Base-by-base conservation (phyloP, 2,329 filamentous ascomycete genomes). In the Fusarium miscanthi region DNA sequence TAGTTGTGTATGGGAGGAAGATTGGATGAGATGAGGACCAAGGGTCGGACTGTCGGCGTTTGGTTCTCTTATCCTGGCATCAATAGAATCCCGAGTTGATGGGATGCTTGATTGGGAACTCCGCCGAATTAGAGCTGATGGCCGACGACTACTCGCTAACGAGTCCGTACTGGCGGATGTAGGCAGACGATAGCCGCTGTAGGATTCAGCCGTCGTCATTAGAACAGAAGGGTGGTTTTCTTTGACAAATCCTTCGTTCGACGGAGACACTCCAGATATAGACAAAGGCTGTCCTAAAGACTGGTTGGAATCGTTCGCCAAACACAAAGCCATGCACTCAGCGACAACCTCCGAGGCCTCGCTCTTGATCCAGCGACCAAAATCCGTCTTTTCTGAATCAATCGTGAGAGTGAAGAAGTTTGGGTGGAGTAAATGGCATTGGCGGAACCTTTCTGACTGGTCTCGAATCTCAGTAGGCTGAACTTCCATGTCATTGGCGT, bases 361-460 rank as follows among this genome's bases (percentile, higher is more conserved):
- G 74, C 91, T 92, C 74, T 93, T 94, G 76, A 94, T 88, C 92
- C 92, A 96, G 57, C 93, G 89, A 45, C 91, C 91, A 68, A 90
- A 87, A 76, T 96, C 93, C 2, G 87, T 91, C 78, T 94, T 89
- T 79, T 96, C 93, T 5, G 93, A 92, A 70, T 96, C 93, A 52
- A 93, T 87, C 0, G 93, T 95, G 48, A 93, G 86, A 41, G 87
- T 91, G 78, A 93, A 95, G 80, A 96, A 95, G 80, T 95, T 95
- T n/a, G 93, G 91, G 78, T 96, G 93, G 21, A 96, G 82, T 10
- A 94, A 81, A 81, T 96, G 94, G 40, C 89, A 88, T 70, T 90
- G 88, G 41, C 92, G 87, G 79, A 94, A 95, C 25, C 87, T 87
- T 75, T 95, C 93, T 5, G 92, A 95, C 54, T 93, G 87, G 75